Percentiles rank a stretch among this genome's conserved stretches.
Evolutionary conservation across 2,329 filamentous ascomycete genomes (phyloP).

Genomic region (Colletotrichum melonis): DNA sequence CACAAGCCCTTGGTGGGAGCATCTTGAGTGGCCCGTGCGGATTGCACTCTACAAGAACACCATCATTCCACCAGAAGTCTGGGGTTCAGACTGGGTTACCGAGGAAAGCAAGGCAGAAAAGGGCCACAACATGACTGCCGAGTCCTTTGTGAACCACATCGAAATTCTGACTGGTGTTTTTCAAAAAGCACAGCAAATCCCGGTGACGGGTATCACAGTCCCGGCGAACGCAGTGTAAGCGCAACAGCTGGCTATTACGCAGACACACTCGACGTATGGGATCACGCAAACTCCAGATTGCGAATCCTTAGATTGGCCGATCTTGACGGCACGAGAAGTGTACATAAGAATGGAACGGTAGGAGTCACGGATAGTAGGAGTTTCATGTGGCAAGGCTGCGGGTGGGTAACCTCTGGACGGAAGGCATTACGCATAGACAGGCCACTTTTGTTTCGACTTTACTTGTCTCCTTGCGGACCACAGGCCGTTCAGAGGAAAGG

Average conservation of each 20-base stretch:
- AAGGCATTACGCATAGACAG: slow-evolving; percentile 10
- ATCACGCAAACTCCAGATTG: not conserved
- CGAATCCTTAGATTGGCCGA: not conserved
- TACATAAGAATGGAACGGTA: not conserved
- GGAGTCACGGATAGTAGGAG: slow-evolving; percentile 1
- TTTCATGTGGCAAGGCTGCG: slow-evolving; percentile 2
- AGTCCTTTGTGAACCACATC: slow-evolving; percentile 56
- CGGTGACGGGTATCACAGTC: slow-evolving; percentile 30
- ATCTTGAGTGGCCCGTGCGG: slow-evolving; percentile 70
- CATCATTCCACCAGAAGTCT: slow-evolving; percentile 66
- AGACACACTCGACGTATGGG: slow-evolving; percentile 1
- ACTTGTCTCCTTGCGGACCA: not conserved
- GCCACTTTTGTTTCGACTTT: not conserved
- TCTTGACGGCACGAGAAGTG: not conserved
- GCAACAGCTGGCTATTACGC: slow-evolving; percentile 27
- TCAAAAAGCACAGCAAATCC: slow-evolving; percentile 43
- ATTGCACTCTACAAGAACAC: slow-evolving; percentile 68
- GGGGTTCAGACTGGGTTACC: slow-evolving; percentile 64
- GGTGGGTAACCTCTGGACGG: slow-evolving; percentile 1
- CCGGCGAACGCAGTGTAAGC: slow-evolving; percentile 28
- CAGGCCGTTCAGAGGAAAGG: not conserved
- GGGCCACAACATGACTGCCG: slow-evolving; percentile 40
- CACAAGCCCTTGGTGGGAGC: slow-evolving; percentile 70
- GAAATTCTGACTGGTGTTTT: slow-evolving; percentile 57
- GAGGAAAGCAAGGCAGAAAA: slow-evolving; percentile 52